Percentiles rank a stretch among this genome's conserved stretches.
Evolutionary conservation across 192 early-diverging fungal species (phyloP).

Genomic region (Backusella liffmaniae): DNA sequence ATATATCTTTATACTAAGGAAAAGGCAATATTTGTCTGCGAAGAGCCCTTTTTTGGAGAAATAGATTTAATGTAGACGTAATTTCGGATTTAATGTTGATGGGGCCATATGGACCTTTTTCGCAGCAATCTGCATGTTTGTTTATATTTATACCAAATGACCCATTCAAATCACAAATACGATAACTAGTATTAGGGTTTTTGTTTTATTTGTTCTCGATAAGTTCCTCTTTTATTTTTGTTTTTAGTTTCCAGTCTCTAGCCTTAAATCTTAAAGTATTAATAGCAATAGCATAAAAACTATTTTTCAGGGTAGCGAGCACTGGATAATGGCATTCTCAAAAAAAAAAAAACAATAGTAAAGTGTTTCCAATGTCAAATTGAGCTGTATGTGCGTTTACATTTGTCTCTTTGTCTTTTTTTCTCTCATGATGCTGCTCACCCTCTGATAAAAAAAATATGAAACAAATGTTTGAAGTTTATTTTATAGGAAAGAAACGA

Average conservation of each 20-base stretch:
- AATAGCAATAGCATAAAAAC: background rate
- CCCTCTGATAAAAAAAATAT: background rate
- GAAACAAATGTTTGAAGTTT: background rate
- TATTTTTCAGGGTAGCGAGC: background rate
- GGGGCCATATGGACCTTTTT: background rate
- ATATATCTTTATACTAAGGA: background rate
- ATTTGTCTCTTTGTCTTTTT: background rate
- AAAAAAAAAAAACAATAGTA: background rate
- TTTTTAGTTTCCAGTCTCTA: background rate
- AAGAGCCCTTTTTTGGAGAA: background rate
- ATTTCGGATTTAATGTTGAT: slow-evolving; percentile 1
- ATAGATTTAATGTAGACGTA: slow-evolving; percentile 5
- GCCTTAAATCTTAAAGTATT: background rate
- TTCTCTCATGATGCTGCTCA: background rate
- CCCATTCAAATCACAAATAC: background rate
- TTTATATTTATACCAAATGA: background rate
- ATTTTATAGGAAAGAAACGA: background rate
- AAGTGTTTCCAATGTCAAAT: background rate
- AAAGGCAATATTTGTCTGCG: background rate
- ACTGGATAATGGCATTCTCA: background rate
- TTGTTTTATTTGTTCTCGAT: background rate
- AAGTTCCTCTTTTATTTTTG: background rate
- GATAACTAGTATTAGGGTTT: background rate
- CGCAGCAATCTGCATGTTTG: background rate
- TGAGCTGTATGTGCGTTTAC: background rate